Base-by-base conservation (phyloP, 345 rosid species). In the Heritiera fomes region DNA sequence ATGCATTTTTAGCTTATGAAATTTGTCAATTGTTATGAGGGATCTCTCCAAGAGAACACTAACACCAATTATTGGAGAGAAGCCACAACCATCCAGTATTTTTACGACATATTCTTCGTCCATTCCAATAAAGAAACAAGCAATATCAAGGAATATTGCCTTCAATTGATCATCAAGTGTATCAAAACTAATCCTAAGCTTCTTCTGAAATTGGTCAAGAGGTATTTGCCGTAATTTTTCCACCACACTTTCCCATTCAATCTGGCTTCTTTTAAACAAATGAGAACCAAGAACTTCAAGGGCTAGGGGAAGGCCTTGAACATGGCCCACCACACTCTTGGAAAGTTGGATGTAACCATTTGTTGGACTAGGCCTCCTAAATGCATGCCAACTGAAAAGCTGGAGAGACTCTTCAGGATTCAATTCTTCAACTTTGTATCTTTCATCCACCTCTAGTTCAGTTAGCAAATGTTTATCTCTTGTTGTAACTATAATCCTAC, bases 221-320 rank as follows among this genome's bases (percentile, higher is more conserved):
- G 15, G 53, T 34, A 40, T 17, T 2, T 30, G 43, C 18, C 4
- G 18, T 5, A 68, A 8, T 58, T 58, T 68, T 12, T 28, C 23
- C 17, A 17, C 41, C 34, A 49, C 55, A 2, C 20, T 71, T 63
- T 71, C 32, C 76, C 79, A 75, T 30, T 6, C 81, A 40, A 76
- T 68, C 38, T 38, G 6, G 53, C 55, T 66, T 20, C 53, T 61
- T 18, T 8, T n/a, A 55, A 6, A 45, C 40, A 79, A 49, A 7
- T 34, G 41, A 1, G 67, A 64, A 46, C 71, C 63, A 14, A 59
- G 50, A 46, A 78, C n/a, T 72, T 71, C n/a, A 40, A 78, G 69
- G 12, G 77, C 81, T 13, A 78, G 34, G 7, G 81, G 81, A 78
- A 71, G 40, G 6, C 81, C 77, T n/a, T 72, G 12, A 32, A 45